These are phyloP conservation scores for Corinectria fuckeliana DNA, from an alignment of 2,329 filamentous ascomycete species.

Conservation along the genomic window DNA sequence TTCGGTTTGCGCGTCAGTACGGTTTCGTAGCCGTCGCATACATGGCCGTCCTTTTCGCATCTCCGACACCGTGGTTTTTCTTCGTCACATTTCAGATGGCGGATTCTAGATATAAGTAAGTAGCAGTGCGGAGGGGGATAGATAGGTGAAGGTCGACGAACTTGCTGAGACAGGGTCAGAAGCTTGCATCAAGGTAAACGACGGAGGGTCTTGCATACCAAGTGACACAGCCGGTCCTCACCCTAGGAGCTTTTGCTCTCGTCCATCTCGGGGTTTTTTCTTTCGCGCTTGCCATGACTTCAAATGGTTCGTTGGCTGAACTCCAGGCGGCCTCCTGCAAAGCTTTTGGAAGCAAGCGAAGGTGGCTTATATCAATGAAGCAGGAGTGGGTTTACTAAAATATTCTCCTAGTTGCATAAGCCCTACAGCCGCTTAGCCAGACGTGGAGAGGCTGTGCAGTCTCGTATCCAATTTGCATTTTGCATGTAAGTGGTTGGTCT, in stretches of 20 bases:
- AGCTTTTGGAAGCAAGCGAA: not conserved
- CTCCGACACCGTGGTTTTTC: conserved; percentile 12
- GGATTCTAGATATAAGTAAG: conserved; percentile 9
- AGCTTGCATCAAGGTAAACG: not conserved
- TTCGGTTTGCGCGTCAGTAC: conserved; percentile 1
- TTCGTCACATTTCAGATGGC: conserved; percentile 22
- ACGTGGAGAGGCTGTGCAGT: conserved; percentile 18
- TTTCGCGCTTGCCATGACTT: conserved; percentile 4
- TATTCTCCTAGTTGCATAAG: conserved; percentile 18
- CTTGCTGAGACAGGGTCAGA: conserved; percentile 14
- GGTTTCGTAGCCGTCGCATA: conserved; percentile 18
- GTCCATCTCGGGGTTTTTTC: conserved; percentile 18
- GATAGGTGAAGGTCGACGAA: conserved; percentile 5
- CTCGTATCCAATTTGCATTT: not conserved
- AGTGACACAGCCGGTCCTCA: conserved; percentile 19
- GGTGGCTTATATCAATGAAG: conserved; percentile 13
- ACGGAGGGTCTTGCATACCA: conserved; percentile 4
- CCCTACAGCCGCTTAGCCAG: conserved; percentile 8
- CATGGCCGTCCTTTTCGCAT: conserved; percentile 17
- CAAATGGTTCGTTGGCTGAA: not conserved
- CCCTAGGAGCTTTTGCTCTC: conserved; percentile 16
- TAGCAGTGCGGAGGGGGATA: not conserved
- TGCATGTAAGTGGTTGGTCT: not conserved
- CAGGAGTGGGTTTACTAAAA: not conserved
- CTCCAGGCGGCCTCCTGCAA: not conserved